Evolutionary conservation across 805 yeast species (phyloP), one percentile per base, ranked within the genome.

Genomic region (Hanseniaspora guilliermondii): DNA sequence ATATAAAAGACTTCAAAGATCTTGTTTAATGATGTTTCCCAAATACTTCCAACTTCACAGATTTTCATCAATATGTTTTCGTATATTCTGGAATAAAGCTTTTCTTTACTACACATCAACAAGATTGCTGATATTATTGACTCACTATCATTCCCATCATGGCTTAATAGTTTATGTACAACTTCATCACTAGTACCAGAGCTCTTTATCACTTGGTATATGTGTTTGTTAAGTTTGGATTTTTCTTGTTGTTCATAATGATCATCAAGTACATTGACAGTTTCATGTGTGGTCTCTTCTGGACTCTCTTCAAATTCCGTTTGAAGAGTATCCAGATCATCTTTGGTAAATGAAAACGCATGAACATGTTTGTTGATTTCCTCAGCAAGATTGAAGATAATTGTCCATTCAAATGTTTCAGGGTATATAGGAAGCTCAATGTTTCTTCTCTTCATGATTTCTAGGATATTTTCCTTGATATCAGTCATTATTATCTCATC

Each of bases 181-280:
- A 95, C 91, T 70, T 93, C 98, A 60, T 87, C 95, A 5, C 89
- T 80, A 0, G 94, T 82, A 82, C 91, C 78, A 57, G 95, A 81
- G 22, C 96, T 87, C 83, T 86, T 87, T 9, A 93, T 71, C 0
- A 91, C 83, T 30, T 89, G 69, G 61, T 91, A 91, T 2, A 91
- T 83, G 76, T 60, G 87, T 87, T 60, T 83, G 0, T 95, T 85
- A 73, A 83, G 67, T 65, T 89, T 96, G 40, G 73, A 71, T 40
- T 82, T 73, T 7, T 25, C 27, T 12, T 46, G 17, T 5, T 46
- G 47, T 16, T 16, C 19, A 19, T 19, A 30, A 19, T 44, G 37
- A 8, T 44, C 47, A n/a, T 44, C 47, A 4, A 44, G 14, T n/a
- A 37, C 17, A 6, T 21, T 40, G 4, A 16, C 25, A 4, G 38